Percentiles rank a stretch among this genome's conserved stretches.
Evolutionary conservation across 108 stramenopile species (phyloP).

Genomic region (Conticribra weissflogii): DNA sequence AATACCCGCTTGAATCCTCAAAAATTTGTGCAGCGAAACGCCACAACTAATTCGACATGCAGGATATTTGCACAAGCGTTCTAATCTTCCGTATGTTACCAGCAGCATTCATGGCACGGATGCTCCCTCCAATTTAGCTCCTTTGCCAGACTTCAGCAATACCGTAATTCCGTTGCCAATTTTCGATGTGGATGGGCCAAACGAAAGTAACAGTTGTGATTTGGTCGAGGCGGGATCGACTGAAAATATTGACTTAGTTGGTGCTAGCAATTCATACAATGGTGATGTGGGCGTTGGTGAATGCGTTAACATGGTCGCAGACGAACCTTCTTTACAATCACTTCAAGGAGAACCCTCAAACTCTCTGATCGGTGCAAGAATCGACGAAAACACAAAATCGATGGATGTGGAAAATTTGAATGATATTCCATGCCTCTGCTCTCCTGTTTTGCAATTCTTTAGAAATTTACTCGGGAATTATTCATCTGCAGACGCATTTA

Average conservation of each 20-base stretch:
- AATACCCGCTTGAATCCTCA: too few relatives aligned
- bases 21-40: slow-evolving; percentile 18
- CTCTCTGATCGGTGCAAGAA: neutral
- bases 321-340: neutral
- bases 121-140: slow-evolving; percentile 8
- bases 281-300: neutral
- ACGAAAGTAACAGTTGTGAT: neutral
- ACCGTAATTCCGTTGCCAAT: neutral
- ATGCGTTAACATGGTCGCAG: neutral
- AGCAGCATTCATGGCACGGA: neutral
- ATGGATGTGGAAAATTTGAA: neutral
- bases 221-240: too few relatives aligned
- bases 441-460: slow-evolving; percentile 25
- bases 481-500: neutral
- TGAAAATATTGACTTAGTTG: too few relatives aligned
- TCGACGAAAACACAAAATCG: neutral
- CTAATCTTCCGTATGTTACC: slow-evolving; percentile 27
- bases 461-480: slow-evolving; percentile 11
- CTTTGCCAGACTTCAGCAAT: slow-evolving; percentile 19
- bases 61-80: slow-evolving; percentile 43
- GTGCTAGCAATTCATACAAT: too few relatives aligned
- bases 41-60: slow-evolving; percentile 36
- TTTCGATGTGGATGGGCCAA: neutral
- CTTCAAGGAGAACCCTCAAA: neutral
- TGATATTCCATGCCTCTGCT: slow-evolving; percentile 20